Evolutionary conservation across 805 yeast genomes (phyloP), one percentile per base, ranked within the genome.

Genomic region (Sugiyamaella marilandica): DNA sequence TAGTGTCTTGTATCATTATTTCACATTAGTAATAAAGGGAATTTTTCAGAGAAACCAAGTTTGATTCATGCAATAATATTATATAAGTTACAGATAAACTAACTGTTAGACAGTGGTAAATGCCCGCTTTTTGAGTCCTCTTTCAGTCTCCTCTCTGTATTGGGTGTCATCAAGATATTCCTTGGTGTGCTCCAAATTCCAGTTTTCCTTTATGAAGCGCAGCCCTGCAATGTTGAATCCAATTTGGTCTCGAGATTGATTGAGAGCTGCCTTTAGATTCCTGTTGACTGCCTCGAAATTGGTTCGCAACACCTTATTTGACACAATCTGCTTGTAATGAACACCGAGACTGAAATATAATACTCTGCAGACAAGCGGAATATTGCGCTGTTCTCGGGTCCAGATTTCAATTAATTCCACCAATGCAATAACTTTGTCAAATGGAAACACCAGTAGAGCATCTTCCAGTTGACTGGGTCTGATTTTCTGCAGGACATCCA

Each of bases 151-250:
- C 51, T 71, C 72, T 51, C 69, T 69, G 55, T 79, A 83, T 58
- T 82, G 85, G 29, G 73, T 74, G 47, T 81, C 87, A 61, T 87
- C 96, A 45, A 80, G 76, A 63, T 82, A 90, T 64, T 85, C 89
- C 33, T 79, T 75, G 59, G 78, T 82, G 65, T 92, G 98, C 41
- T 75, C 76, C 64, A 83, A 69, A 54, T 81, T 80, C 96, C 97
- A 91, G 67, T 85, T 89, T 43, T 77, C 80, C 64, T 82, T 83
- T 55, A 87, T 69, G 61, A 81, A 86, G 60, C 78, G 80, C 66
- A 94, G 73, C 2, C 96, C 97, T 56, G 87, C 91, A 16, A 88
- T 74, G 63, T 94, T 94, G 72, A 78, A 84, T 9, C 97, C 98
- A 45, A 94, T 74, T 54, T 80, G 84, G 45, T 77, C 73, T 13